phyloP scores from a whole-genome alignment of 306 rosid genomes.

The Sphenostylis stenocarpa region DNA sequence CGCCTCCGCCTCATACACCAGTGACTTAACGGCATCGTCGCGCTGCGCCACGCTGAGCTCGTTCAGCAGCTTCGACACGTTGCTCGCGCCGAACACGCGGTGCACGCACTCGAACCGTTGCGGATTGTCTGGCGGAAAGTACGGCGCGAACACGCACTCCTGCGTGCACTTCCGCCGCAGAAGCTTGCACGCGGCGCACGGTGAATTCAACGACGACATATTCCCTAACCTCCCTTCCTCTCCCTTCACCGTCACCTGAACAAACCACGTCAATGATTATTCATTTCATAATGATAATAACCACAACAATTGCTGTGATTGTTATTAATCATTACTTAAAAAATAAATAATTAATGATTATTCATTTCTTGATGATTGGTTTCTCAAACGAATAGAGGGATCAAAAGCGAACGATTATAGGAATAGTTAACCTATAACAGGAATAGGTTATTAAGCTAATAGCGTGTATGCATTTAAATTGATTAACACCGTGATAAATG shows the following conservation, averaged over 20 bases:
- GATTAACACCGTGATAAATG: background rate
- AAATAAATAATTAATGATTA: background rate
- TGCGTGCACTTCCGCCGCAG: slow-evolving; percentile 72
- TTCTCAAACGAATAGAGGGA: background rate
- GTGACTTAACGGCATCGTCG: slow-evolving; percentile 67
- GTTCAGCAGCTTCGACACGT: slow-evolving; percentile 62
- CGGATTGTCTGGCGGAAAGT: slow-evolving; percentile 77
- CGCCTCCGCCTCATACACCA: slow-evolving; percentile 80
- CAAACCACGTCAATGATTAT: background rate
- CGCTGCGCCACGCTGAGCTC: slow-evolving; percentile 57
- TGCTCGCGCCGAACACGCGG: slow-evolving; percentile 80
- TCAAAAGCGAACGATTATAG: background rate
- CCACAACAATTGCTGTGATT: background rate
- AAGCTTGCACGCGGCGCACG: slow-evolving; percentile 81
- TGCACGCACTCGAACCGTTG: slow-evolving; percentile 64
- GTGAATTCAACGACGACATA: slow-evolving; percentile 53
- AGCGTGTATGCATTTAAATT: background rate
- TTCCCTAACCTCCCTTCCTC: background rate
- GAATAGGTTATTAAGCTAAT: background rate
- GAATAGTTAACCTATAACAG: background rate
- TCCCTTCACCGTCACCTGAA: background rate
- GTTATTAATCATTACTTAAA: background rate
- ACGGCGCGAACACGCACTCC: slow-evolving; percentile 79
- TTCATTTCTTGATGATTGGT: background rate
- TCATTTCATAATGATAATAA: background rate